Base-by-base conservation (phyloP, 2,329 filamentous ascomycete genomes). In the Sporothrix luriei region DNA sequence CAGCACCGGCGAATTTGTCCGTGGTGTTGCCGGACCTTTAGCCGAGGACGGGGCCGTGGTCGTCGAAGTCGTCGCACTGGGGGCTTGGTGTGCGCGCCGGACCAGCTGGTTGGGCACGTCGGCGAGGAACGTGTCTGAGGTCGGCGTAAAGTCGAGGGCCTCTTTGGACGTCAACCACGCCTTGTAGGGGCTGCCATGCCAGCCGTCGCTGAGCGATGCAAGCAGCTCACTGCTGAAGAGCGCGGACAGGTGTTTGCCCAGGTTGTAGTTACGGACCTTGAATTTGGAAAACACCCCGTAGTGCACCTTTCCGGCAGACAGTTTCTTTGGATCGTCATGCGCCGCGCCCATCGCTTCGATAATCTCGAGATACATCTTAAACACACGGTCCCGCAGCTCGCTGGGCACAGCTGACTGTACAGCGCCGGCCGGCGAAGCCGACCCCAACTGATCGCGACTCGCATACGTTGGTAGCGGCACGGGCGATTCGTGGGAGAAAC, bases 201-300 rank as follows among this genome's bases (percentile, higher is more conserved):
- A 84, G 24, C 76, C 73, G 4, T 75, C 73, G 49, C 78, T 77
- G 1, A 84, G 75, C 3, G 71, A 72, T 2, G 75, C 68, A 1
- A 82, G 72, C 6, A 87, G 76, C 6, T 79, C 79, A 4, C 73
- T 73, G 1, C 83, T 79, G 68, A 83, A 82, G 71, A 83, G 85
- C 14, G 80, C 77, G 2, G 84, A 74, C 3, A 85, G 74, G 49
- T 85, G 81, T 49, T 76, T 69, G 2, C 79, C 76, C 0, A 72
- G 74, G 4, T 68, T 62, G 61, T 82, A 82, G 0, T 75, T 57
- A 2, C 78, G 79, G 11, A 85, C 78, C 61, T 76, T 82, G 74
- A 83, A 82, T n/a, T 77, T 76, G 69, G 76, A 72, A 62, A 78
- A 82, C 4, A 83, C 48, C 9, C 76, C 74, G 21, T 74, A 70